Base-by-base conservation (phyloP, 2,329 filamentous ascomycete species). In the Cyanodermella asteris region DNA sequence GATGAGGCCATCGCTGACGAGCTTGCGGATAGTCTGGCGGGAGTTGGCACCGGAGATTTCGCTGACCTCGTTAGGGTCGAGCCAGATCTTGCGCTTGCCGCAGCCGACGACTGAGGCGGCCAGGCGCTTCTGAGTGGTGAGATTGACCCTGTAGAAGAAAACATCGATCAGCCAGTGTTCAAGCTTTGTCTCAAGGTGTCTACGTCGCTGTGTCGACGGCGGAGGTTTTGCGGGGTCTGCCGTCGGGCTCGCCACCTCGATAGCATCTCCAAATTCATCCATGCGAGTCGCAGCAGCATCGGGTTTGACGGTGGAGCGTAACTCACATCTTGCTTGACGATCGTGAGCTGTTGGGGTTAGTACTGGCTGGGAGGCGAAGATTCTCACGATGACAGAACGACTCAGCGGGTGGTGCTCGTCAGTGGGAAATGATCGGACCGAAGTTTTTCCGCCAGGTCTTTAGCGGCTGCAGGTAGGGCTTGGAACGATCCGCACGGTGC, bases 11-110 rank as follows among this genome's bases (percentile, higher is more conserved):
- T 97, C 90, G 62, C 76, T 67, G 55, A 94, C 73, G 60, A 97
- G 78, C 71, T 97, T 97, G 68, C 90, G 84, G 72, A 97, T 75
- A 47, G 84, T 93, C 69, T 94, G 84, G 53, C 87, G 84, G 50
- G 84, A 94, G 77, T 97, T 97, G 74, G 87, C 87, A 62, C 93
- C 94, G 67, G 77, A 81, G 66, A 97, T 97, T 65, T 97, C 87
- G 69, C 63, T 87, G 64, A 82, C 72, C 69, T 97, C 87, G 59
- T 90, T 94, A 60, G 87, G 87, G 64, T 97, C 87, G 56, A 97
- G 82, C 87, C 87, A 97, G 65, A 97, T 91, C 78, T 97, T 97
- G 73, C 84, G 78, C 77, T 97, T 74, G 58, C 87, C 87, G 67
- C 80, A 91, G 70, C 81, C 81, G 59, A 91, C 78, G 59, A 97